These are phyloP conservation scores for Solanum peruvianum DNA, from an alignment of 257 asterid species.

Conservation along the genomic window DNA sequence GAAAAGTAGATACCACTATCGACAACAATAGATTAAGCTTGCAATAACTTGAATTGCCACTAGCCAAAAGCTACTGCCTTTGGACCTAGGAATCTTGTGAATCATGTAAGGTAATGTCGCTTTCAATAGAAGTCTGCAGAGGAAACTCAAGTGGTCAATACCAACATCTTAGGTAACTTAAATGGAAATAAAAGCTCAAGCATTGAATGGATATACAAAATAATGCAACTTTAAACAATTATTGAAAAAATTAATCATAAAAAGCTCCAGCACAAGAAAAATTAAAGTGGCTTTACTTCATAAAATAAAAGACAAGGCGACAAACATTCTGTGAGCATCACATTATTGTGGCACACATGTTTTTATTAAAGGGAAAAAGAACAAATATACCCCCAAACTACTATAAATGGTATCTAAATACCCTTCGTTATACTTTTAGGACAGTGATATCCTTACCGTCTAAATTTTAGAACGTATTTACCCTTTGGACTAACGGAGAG, in stretches of 20 bases:
- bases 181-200: background rate
- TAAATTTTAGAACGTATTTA: too few relatives aligned
- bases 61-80: constrained; percentile 81
- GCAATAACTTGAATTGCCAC: constrained; percentile 64
- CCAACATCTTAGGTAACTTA: background rate
- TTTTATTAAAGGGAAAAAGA: too few relatives aligned
- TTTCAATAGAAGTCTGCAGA: constrained; percentile 51
- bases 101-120: constrained; percentile 44
- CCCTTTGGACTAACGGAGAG: too few relatives aligned
- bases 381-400: too few relatives aligned
- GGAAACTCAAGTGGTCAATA: background rate
- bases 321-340: background rate
- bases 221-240: background rate
- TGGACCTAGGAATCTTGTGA: constrained; percentile 58
- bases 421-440: too few relatives aligned
- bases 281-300: background rate
- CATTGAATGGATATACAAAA: background rate
- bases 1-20: constrained; percentile 38
- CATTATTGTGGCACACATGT: background rate
- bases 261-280: background rate
- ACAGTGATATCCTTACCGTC: too few relatives aligned
- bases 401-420: too few relatives aligned
- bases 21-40: constrained; percentile 67
- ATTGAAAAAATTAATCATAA: background rate
- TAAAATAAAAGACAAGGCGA: background rate